A percentile compares a stretch with the other conserved stretches of the same genome.
phyloP scores from a whole-genome alignment of 768 basidiomycete genomes.

The Brasilioporus rufonigricans region DNA sequence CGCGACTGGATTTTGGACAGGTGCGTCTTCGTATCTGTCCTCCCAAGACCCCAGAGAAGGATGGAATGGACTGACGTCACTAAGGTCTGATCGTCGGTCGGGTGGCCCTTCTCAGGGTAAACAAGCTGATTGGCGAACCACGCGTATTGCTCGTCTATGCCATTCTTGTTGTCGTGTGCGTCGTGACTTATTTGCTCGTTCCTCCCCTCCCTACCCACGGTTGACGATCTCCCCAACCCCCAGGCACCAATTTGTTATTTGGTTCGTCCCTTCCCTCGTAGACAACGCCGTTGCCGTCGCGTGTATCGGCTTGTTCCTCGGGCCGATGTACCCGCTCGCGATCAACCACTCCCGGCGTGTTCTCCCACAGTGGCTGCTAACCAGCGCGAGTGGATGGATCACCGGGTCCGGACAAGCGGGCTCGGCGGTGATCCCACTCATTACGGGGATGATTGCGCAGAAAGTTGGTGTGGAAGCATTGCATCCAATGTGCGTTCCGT shows the following conservation, averaged over 20 bases:
- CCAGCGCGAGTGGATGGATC: slow-evolving; percentile 61
- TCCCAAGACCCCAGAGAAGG: neutral
- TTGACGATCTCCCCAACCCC: neutral
- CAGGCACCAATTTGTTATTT: slow-evolving; percentile 53
- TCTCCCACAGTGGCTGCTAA: slow-evolving; percentile 65
- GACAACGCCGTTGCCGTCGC: slow-evolving; percentile 52
- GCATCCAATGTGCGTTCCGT: slow-evolving; percentile 26
- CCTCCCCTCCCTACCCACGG: neutral
- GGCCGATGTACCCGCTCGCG: slow-evolving; percentile 47
- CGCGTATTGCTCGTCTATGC: slow-evolving; percentile 49
- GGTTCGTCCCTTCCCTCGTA: slow-evolving; percentile 51
- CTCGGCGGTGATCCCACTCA: slow-evolving; percentile 64
- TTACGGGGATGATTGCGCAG: slow-evolving; percentile 64
- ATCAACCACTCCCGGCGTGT: slow-evolving; percentile 66
- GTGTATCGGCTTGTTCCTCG: slow-evolving; percentile 49
- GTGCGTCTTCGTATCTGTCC: slow-evolving; percentile 23
- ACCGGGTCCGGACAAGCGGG: slow-evolving; percentile 65
- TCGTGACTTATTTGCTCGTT: neutral
- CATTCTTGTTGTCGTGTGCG: slow-evolving; percentile 40
- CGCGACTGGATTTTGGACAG: slow-evolving; percentile 51
- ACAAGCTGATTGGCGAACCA: slow-evolving; percentile 51
- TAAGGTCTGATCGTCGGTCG: slow-evolving; percentile 55
- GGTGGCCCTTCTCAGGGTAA: slow-evolving; percentile 49
- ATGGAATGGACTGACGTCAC: neutral
- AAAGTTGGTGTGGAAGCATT: slow-evolving; percentile 46